phyloP scores from a whole-genome alignment of 2,329 filamentous ascomycete species.

The Alternaria atra region DNA sequence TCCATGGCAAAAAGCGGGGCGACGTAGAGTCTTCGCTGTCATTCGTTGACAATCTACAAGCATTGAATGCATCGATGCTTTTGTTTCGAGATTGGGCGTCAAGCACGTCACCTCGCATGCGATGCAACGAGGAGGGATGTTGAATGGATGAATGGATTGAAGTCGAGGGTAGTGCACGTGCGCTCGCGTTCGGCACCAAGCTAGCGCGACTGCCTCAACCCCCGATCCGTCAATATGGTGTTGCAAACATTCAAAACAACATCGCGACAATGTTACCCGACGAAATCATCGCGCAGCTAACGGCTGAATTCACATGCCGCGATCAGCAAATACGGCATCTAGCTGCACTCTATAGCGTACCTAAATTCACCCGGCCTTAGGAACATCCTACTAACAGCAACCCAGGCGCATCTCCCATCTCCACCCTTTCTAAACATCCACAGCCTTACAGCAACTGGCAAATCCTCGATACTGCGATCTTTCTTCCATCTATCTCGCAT shows the following conservation, averaged over 20 bases:
- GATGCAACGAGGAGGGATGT: too few species aligned
- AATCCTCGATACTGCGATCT: conserved; percentile 73
- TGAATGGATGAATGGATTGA: not conserved
- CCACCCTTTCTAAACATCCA: conserved; percentile 80
- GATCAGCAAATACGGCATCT: conserved; percentile 60
- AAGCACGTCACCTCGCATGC: too few species aligned
- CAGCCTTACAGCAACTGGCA: conserved; percentile 87
- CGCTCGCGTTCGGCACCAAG: conserved; percentile 26
- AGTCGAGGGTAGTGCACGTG: conserved; percentile 25
- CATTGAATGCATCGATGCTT: too few species aligned
- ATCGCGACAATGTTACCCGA: conserved; percentile 49
- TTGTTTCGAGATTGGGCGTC: too few species aligned
- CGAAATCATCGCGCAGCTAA: conserved; percentile 48
- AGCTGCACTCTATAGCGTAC: conserved; percentile 56
- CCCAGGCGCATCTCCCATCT: conserved; percentile 70
- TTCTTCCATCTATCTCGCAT: conserved; percentile 65
- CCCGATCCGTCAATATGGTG: not conserved
- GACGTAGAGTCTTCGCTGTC: too few species aligned
- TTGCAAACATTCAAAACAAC: not conserved
- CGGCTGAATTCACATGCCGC: conserved; percentile 53
- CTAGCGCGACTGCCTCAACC: conserved; percentile 25
- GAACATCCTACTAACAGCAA: conserved; percentile 23
- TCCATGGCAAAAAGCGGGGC: too few species aligned
- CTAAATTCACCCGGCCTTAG: conserved; percentile 6
- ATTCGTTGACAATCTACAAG: too few species aligned